phyloP scores from a whole-genome alignment of 2,329 filamentous ascomycete genomes.

The Aspergillus thermomutatus region DNA sequence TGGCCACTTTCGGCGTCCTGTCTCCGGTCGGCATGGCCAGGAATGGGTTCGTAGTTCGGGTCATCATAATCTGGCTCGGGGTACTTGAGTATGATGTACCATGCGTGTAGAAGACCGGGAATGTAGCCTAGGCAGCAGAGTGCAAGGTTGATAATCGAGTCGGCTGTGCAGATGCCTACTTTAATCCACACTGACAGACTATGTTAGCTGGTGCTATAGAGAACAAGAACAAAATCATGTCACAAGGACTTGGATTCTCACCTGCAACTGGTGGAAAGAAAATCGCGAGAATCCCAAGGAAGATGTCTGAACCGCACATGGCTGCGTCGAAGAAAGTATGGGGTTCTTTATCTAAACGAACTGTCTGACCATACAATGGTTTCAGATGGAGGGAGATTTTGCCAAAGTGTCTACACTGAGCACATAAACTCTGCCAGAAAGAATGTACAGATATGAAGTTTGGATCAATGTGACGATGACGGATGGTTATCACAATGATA shows the following conservation, averaged over 20 bases:
- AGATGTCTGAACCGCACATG: slow-evolving; percentile 61
- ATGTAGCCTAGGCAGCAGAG: slow-evolving; percentile 77
- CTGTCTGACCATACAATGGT: background rate
- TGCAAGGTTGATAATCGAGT: slow-evolving; percentile 92
- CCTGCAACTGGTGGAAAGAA: slow-evolving; percentile 59
- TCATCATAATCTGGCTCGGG: slow-evolving; percentile 68
- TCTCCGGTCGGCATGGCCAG: slow-evolving; percentile 50
- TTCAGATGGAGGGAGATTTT: background rate
- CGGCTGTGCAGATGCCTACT: slow-evolving; percentile 83
- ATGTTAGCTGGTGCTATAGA: slow-evolving; percentile 27
- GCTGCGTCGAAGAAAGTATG: slow-evolving; percentile 9
- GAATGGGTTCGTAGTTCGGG: slow-evolving; percentile 60
- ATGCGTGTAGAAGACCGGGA: slow-evolving; percentile 87
- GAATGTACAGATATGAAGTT: background rate
- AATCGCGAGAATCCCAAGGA: slow-evolving; percentile 58
- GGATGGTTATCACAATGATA: background rate
- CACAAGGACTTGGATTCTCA: slow-evolving; percentile 31
- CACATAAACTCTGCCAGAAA: background rate
- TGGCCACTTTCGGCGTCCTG: slow-evolving; percentile 40
- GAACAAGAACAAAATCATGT: background rate
- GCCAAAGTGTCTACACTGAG: background rate
- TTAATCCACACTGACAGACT: slow-evolving; percentile 82
- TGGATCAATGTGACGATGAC: background rate
- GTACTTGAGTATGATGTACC: slow-evolving; percentile 94
- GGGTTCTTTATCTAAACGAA: slow-evolving; percentile 1